phyloP scores from a whole-genome alignment of 1,139 yeast species.

The Candida sanyaensis region DNA sequence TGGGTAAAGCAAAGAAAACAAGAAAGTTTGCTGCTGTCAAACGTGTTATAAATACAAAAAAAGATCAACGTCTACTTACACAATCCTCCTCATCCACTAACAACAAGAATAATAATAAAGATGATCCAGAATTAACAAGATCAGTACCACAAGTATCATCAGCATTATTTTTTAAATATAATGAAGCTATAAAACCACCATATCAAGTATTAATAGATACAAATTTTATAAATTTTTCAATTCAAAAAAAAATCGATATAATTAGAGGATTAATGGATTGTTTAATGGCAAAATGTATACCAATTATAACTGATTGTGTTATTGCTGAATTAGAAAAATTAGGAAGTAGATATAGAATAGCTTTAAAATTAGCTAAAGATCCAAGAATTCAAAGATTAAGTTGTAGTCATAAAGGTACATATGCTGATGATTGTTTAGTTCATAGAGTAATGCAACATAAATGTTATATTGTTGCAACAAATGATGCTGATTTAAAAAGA shows the following conservation, averaged over 20 bases:
- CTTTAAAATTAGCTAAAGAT: slow-evolving; percentile 87
- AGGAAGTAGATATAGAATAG: slow-evolving; percentile 93
- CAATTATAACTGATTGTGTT: slow-evolving; percentile 94
- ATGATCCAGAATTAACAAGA: slow-evolving; percentile 80
- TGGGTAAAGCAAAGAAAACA: slow-evolving; percentile 96
- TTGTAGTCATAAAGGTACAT: slow-evolving; percentile 92
- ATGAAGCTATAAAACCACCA: slow-evolving; percentile 93
- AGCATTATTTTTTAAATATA: slow-evolving; percentile 91
- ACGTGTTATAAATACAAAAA: slow-evolving; percentile 65
- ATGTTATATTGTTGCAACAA: slow-evolving; percentile 95
- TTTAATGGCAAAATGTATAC: slow-evolving; percentile 91
- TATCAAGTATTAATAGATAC: slow-evolving; percentile 95
- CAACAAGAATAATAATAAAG: slow-evolving; percentile 36
- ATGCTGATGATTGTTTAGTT: slow-evolving; percentile 97
- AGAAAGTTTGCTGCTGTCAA: slow-evolving; percentile 94
- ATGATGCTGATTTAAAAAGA: slow-evolving; percentile 96
- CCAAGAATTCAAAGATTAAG: slow-evolving; percentile 86
- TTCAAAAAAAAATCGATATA: slow-evolving; percentile 90
- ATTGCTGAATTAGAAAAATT: slow-evolving; percentile 96
- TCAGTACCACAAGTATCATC: slow-evolving; percentile 94
- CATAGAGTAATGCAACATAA: slow-evolving; percentile 93
- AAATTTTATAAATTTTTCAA: slow-evolving; percentile 92
- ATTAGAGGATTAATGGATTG: slow-evolving; percentile 97
- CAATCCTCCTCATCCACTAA: slow-evolving; percentile 23
- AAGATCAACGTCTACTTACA: slow-evolving; percentile 62